Evolutionary conservation across 1,139 yeast species (phyloP).

Genomic region (Suhomyces bolitotheri): DNA sequence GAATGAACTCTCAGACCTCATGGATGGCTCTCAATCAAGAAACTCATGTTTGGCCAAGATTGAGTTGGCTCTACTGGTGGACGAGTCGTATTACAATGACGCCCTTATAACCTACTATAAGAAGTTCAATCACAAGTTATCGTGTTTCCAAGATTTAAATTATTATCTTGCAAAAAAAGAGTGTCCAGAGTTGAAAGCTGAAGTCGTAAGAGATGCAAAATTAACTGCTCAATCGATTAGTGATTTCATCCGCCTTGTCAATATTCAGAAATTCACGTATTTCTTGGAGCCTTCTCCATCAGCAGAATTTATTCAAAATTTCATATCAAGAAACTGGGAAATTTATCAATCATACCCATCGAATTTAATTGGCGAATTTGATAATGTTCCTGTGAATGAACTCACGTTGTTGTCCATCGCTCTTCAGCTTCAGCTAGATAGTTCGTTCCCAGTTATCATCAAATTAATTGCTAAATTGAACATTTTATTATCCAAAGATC

Average conservation of each 20-base stretch:
- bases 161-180: conserved; percentile 25
- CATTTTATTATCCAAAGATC: conserved; percentile 48
- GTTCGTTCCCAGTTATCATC: conserved; percentile 19
- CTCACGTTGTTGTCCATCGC: conserved; percentile 52
- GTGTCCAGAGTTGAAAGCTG: conserved; percentile 1
- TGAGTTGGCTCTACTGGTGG: conserved; percentile 36
- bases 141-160: conserved; percentile 61
- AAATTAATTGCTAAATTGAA: conserved; percentile 47
- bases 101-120: conserved; percentile 45
- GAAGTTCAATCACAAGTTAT: conserved; percentile 50
- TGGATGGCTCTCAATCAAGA: conserved; percentile 35
- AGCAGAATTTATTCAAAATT: conserved; percentile 21
- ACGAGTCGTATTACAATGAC: conserved; percentile 18
- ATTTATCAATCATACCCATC: conserved; percentile 33
- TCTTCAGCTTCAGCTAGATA: conserved; percentile 8
- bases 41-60: conserved; percentile 59
- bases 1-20: conserved; percentile 24
- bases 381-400: conserved; percentile 67
- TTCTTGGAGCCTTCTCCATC: conserved; percentile 17
- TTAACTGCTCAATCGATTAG: conserved; percentile 16
- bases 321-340: conserved; percentile 26
- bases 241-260: conserved; percentile 46
- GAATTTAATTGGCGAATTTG: conserved; percentile 43
- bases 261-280: conserved; percentile 48
- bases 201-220: conserved; percentile 11